Conservation (phyloP, 495 filamentous ascomycete genomes). For the Annulohypoxylon nitens region DNA sequence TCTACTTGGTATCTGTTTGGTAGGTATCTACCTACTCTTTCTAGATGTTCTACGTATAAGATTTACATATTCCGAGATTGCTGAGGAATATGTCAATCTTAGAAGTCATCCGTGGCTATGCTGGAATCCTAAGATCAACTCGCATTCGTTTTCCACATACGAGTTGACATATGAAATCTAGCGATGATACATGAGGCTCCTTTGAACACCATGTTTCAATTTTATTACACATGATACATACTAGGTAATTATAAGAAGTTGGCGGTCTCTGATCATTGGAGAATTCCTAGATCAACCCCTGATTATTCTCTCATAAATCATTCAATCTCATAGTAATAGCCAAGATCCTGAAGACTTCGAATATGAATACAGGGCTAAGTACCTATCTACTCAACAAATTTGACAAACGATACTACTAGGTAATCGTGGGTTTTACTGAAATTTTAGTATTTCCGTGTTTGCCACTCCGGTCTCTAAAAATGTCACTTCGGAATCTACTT, state of each 20-base stretch:
- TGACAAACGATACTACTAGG: neutral
- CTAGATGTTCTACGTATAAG: too few relatives aligned
- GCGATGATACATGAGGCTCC: conserved; percentile 12
- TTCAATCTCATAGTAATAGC: neutral
- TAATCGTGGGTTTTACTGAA: neutral
- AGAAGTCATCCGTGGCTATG: neutral
- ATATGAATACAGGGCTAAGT: too few relatives aligned
- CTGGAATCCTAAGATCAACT: conserved; percentile 1
- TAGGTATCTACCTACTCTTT: neutral
- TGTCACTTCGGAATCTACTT: conserved; percentile 10
- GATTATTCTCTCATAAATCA: neutral
- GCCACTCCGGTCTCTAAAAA: neutral
- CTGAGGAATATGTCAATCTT: neutral
- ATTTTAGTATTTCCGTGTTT: conserved; percentile 8
- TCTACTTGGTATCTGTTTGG: too few relatives aligned
- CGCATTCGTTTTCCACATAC: neutral
- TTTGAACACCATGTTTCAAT: conserved; percentile 21
- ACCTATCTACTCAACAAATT: neutral
- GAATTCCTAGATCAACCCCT: neutral
- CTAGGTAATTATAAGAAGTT: conserved; percentile 4
- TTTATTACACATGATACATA: neutral
- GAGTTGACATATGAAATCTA: conserved; percentile 12
- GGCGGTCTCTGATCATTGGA: neutral
- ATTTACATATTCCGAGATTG: neutral
- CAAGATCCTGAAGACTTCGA: neutral